Evolutionary conservation across 805 yeast species (phyloP), one percentile per base, ranked within the genome.

Genomic region (Teunomyces barrocoloradensis): DNA sequence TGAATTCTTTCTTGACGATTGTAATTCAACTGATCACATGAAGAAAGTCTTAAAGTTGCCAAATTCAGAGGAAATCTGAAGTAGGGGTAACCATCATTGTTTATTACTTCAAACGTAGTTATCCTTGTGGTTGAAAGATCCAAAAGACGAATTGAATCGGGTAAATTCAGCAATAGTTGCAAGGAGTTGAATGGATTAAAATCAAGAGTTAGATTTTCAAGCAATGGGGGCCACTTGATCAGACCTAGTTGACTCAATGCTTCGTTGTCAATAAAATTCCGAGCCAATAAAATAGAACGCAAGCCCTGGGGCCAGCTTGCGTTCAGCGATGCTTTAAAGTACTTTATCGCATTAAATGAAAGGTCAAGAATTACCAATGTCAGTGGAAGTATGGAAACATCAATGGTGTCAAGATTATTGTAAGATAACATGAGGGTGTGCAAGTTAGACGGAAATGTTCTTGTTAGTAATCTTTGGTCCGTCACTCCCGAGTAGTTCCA

Each of bases 371-470:
- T 62, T 39, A 63, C 65, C 28, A 69, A 45, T 0, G 67, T 57
- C 15, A 49, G 52, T 2, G 72, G 71, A 15, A 71, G 55, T 17
- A 39, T 52, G 11, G 60, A 48, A 3, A 70, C 50, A 43, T 61
- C 55, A 33, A 64, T 42, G 9, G 51, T 42, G 10, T 53, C 42
- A 27, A 66, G 45, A 15, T 53, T 53, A 47, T 68, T 68, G 50
- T 65, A 57, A 0, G 73, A 61, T 29, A 69, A 45, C 74, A 69
- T 69, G 29, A 70, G 49, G 4, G 65, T 63, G 12, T 55, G 56
- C 43, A 70, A 55, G 21, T 48, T 41, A 3, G 45, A 35, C 0
- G 71, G 70, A 25, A 62, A 55, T 7, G 29, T 23, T 18, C 53
- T 39, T 4, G 38, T 35, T 1, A 48, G 33, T 7, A 58, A 48